Percentiles rank a stretch among this genome's conserved stretches.
These are phyloP conservation scores for Sextonia rubra DNA, from an alignment of 164 flowering plant genomes.

Conservation along the genomic window DNA sequence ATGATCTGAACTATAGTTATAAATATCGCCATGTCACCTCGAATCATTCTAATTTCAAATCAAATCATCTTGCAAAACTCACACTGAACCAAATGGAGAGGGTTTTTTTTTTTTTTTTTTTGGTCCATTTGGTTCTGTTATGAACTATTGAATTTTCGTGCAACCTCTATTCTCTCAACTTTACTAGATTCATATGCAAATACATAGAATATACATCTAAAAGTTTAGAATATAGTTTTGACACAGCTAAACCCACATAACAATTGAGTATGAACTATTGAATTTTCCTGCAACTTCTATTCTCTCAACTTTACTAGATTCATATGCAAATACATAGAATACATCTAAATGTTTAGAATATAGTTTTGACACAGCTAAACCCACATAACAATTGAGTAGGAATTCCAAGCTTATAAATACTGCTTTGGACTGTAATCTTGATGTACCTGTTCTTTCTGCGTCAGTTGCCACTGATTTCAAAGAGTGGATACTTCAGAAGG, in stretches of 20 bases:
- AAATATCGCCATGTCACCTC: background rate
- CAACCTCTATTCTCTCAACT: background rate
- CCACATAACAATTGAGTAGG: background rate
- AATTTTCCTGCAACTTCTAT: too few relatives aligned
- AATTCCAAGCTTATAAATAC: background rate
- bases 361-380: background rate
- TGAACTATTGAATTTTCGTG: too few relatives aligned
- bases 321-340: background rate
- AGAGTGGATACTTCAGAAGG: slow-evolving; percentile 74
- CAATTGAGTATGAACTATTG: too few relatives aligned
- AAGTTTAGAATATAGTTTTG: too few relatives aligned
- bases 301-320: background rate
- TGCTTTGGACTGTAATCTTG: background rate
- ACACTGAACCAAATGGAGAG: background rate
- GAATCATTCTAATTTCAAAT: background rate
- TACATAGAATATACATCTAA: background rate
- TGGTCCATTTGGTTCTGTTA: background rate
- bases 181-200: background rate
- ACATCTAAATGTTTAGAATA: background rate
- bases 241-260: background rate
- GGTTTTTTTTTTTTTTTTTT: background rate
- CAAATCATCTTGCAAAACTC: background rate
- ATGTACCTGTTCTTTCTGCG: slow-evolving; percentile 9
- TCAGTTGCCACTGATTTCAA: slow-evolving; percentile 56
- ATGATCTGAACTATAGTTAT: background rate